These are phyloP conservation scores for Zizania palustris DNA, from an alignment of 202 grass and related monocot genomes.

Conservation along the genomic window DNA sequence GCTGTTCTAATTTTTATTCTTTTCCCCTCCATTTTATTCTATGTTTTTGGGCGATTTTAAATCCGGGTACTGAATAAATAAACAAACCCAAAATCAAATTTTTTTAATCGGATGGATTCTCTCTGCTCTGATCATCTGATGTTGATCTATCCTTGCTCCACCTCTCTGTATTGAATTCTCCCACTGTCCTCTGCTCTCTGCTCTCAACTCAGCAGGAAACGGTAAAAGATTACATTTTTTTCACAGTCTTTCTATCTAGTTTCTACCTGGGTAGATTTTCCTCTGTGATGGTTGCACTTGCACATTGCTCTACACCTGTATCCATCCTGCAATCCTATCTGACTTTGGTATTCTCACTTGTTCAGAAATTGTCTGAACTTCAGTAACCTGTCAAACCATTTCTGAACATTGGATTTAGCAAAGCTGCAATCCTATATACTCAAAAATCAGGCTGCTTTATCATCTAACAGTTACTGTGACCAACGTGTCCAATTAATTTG, in stretches of 20 bases:
- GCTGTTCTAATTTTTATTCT: background rate
- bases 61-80: background rate
- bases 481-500: background rate
- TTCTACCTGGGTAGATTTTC: background rate
- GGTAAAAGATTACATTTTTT: background rate
- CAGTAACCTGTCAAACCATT: background rate
- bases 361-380: background rate
- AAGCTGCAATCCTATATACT: no score
- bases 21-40: background rate
- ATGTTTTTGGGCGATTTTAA: background rate
- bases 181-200: background rate
- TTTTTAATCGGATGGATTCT: background rate
- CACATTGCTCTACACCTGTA: background rate
- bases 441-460: no score
- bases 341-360: no score
- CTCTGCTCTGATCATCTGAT: conserved; percentile 5
- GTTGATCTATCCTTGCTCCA: background rate
- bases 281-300: background rate
- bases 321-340: background rate
- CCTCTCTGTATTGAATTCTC: background rate
- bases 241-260: no score
- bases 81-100: background rate
- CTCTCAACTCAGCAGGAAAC: background rate
- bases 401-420: background rate
- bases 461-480: background rate